Base-by-base conservation (phyloP, 2,329 filamentous ascomycete genomes). In the Davidsoniella neocaledoniae region DNA sequence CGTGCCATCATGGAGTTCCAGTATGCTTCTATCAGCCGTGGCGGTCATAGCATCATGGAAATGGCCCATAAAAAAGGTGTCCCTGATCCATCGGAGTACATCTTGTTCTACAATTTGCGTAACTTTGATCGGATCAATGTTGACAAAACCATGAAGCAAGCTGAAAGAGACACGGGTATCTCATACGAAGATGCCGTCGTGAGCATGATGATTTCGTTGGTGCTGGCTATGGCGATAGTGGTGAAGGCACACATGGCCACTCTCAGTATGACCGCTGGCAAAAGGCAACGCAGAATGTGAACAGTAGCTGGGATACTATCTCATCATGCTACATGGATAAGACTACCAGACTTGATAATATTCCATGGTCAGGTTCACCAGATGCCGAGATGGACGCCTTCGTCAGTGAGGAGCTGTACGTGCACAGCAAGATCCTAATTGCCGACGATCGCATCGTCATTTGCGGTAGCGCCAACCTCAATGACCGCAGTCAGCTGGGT, bases 1-100 rank as follows among this genome's bases (percentile, higher is more conserved):
- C 72, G 86, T 36, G 86, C 84, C 4, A 90, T 93, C 58, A 88
- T 91, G 82, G 84, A 91, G 61, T 90, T 83, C 62, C 85, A 91
- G 60, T 90, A 91, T 64, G 71, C 77, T 58, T 82, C 77, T 47
- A 91, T 91, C 65, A 83, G 77, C 62, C 77, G 84, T 36, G 83
- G 83, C 29, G 83, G 82, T 2, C 67, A 84, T 61, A 83, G 78
- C 52, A 91, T 93, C 60, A 79, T 88, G 59, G 83, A 88, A 61
- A 71, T 70, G 43, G 72, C 88, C 48, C 68, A 70, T 16, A 72
- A 74, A 29, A 83, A 83, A 3, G 85, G 84, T 7, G 71, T 87
- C 46, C 71, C 66, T 1, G 69, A 90, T 58, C 81, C 83, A 1
- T 68, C 72, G 58, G 67, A 78, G 41, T 91, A 88, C 64, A 84